These are phyloP conservation scores for Yamadazyma dushanensis DNA, from an alignment of 1,139 yeast genomes.

Conservation along the genomic window DNA sequence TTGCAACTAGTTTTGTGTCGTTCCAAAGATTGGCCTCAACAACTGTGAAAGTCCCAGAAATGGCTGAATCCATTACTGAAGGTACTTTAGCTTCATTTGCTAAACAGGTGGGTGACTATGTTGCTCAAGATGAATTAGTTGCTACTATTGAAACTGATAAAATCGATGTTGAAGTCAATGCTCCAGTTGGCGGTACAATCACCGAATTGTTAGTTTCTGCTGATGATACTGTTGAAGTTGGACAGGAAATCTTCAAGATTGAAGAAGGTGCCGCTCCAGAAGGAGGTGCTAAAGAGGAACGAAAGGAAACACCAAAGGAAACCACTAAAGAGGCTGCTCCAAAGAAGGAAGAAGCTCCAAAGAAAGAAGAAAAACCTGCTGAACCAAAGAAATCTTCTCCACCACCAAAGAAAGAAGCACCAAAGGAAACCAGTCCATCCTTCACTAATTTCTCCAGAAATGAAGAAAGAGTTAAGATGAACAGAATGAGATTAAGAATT, in stretches of 20 bases:
- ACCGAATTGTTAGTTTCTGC: constrained; percentile 79
- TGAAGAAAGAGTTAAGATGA: constrained; percentile 96
- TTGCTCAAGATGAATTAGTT: constrained; percentile 82
- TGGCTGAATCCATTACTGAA: constrained; percentile 98
- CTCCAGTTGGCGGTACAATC: constrained; percentile 90
- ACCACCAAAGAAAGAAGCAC: constrained; percentile 21
- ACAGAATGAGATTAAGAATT: constrained; percentile 98
- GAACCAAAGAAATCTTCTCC: constrained; percentile 31
- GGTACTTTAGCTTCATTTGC: constrained; percentile 86
- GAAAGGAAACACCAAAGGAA: constrained; percentile 9
- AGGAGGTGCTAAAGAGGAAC: constrained; percentile 50
- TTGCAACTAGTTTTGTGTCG: constrained; percentile 1
- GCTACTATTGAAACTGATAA: constrained; percentile 99
- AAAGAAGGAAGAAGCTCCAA: constrained; percentile 53
- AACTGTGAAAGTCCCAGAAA: constrained; percentile 89
- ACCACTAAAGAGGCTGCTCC: constrained; percentile 51
- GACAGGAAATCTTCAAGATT: constrained; percentile 86
- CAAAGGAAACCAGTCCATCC: constrained; percentile 37
- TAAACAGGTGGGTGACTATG: constrained; percentile 85
- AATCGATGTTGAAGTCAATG: constrained; percentile 94
- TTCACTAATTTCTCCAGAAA: constrained; percentile 73
- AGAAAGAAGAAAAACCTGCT: constrained; percentile 21
- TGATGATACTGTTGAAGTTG: constrained; percentile 95
- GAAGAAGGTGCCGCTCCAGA: constrained; percentile 88
- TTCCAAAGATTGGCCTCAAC: constrained; percentile 43